Percentiles rank a stretch among this genome's conserved stretches.
These are phyloP conservation scores for Aspergillus melleus DNA, from an alignment of 2,329 filamentous ascomycete genomes.

Conservation along the genomic window DNA sequence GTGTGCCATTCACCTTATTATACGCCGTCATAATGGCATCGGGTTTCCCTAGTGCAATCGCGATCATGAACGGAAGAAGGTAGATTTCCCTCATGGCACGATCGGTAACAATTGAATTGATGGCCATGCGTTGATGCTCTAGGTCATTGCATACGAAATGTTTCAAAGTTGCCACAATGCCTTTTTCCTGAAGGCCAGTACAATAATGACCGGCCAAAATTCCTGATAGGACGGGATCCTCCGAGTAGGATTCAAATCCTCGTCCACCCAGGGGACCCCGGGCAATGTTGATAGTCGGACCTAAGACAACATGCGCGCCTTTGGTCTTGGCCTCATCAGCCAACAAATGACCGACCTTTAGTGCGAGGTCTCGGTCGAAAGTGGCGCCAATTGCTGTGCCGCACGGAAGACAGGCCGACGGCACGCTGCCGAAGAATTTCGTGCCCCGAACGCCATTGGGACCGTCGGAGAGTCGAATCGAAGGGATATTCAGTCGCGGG, in stretches of 20 bases:
- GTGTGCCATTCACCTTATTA: slow-evolving; percentile 56
- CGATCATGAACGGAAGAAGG: slow-evolving; percentile 63
- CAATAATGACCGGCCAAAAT: slow-evolving; percentile 72
- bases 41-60: slow-evolving; percentile 54
- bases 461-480: slow-evolving; percentile 67
- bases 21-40: slow-evolving; percentile 58
- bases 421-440: slow-evolving; percentile 65
- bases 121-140: slow-evolving; percentile 46
- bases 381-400: slow-evolving; percentile 76
- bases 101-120: slow-evolving; percentile 47
- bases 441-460: slow-evolving; percentile 70
- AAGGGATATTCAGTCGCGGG: slow-evolving; percentile 62
- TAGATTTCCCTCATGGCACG: slow-evolving; percentile 64
- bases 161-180: slow-evolving; percentile 76
- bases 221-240: slow-evolving; percentile 76
- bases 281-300: slow-evolving; percentile 79
- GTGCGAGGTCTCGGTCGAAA: slow-evolving; percentile 71
- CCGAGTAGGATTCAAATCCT: slow-evolving; percentile 84
- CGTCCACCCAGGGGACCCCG: slow-evolving; percentile 79
- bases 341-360: slow-evolving; percentile 68
- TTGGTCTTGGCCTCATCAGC: slow-evolving; percentile 71
- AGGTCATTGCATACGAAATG: slow-evolving; percentile 54
- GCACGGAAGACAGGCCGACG: slow-evolving; percentile 77
- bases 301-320: slow-evolving; percentile 71
- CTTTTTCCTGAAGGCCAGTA: slow-evolving; percentile 70